Evolutionary conservation across 2,329 filamentous ascomycete genomes (phyloP).

Genomic region (Penicillium decumbens): DNA sequence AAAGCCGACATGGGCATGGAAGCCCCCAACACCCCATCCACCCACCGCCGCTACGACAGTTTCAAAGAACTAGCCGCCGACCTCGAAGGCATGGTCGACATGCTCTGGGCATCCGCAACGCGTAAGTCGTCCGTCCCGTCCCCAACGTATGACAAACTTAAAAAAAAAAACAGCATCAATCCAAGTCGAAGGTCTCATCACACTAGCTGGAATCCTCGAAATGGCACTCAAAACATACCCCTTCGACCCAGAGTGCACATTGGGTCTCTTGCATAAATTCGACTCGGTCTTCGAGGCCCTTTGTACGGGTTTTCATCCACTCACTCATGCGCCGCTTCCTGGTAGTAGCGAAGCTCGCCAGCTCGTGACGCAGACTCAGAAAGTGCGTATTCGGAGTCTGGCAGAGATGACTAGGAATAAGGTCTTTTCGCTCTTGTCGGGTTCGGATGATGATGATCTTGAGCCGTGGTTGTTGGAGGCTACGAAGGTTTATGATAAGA

Average conservation of each 20-base stretch:
- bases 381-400: conserved; percentile 77
- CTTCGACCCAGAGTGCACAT: conserved; percentile 62
- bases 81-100: conserved; percentile 68
- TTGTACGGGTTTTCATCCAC: conserved; percentile 61
- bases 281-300: conserved; percentile 79
- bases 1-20: conserved; percentile 40
- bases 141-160: background rate
- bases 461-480: conserved; percentile 61
- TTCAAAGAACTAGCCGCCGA: conserved; percentile 70
- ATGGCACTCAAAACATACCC: conserved; percentile 70
- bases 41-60: conserved; percentile 51
- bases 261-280: conserved; percentile 68
- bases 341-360: conserved; percentile 62
- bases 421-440: conserved; percentile 13
- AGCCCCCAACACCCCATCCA: conserved; percentile 25
- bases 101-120: conserved; percentile 82
- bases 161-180: conserved; percentile 56
- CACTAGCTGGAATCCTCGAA: conserved; percentile 67
- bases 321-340: conserved; percentile 61
- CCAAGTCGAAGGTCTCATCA: conserved; percentile 79
- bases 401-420: conserved; percentile 64
- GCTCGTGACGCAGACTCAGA: conserved; percentile 67
- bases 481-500: conserved; percentile 72
- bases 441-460: conserved; percentile 41
- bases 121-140: conserved; percentile 53